A percentile compares a stretch with the other conserved stretches of the same genome.
phyloP scores from a whole-genome alignment of 306 rosid genomes.

The Castanospermum australe region DNA sequence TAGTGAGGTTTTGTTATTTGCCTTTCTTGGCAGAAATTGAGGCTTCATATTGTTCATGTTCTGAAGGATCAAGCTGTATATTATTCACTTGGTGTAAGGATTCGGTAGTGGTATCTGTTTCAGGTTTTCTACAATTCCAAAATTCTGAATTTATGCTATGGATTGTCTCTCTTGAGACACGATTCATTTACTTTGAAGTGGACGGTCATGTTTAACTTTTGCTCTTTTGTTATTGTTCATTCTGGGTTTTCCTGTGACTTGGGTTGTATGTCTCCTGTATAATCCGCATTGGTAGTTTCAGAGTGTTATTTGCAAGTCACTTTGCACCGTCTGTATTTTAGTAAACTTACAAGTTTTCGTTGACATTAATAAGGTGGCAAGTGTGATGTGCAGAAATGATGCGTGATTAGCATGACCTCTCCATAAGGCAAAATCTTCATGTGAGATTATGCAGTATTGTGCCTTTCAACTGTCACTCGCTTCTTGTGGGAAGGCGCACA shows the following conservation, averaged over 20 bases:
- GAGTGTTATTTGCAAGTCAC: background rate
- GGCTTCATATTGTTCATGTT: conserved; percentile 23
- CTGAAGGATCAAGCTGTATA: conserved; percentile 31
- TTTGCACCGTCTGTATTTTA: background rate
- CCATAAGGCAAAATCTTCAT: background rate
- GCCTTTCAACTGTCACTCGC: background rate
- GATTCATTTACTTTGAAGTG: conserved; percentile 4
- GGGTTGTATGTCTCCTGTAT: background rate
- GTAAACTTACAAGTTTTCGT: background rate
- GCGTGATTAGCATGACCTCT: background rate
- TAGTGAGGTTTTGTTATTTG: conserved; percentile 10
- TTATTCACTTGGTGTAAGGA: conserved; percentile 25
- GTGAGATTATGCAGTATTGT: background rate
- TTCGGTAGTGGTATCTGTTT: conserved; percentile 14
- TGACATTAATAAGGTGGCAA: background rate
- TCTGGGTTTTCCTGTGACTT: background rate
- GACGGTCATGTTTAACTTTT: background rate
- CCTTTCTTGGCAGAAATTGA: conserved; percentile 20
- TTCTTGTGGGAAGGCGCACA: background rate
- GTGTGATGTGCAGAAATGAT: background rate
- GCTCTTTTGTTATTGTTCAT: background rate
- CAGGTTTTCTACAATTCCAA: conserved; percentile 23
- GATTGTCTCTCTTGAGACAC: conserved; percentile 13
- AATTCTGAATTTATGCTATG: conserved; percentile 20
- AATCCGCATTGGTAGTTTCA: background rate